phyloP scores from a whole-genome alignment of 345 rosid species.

The Camelina hispida region DNA sequence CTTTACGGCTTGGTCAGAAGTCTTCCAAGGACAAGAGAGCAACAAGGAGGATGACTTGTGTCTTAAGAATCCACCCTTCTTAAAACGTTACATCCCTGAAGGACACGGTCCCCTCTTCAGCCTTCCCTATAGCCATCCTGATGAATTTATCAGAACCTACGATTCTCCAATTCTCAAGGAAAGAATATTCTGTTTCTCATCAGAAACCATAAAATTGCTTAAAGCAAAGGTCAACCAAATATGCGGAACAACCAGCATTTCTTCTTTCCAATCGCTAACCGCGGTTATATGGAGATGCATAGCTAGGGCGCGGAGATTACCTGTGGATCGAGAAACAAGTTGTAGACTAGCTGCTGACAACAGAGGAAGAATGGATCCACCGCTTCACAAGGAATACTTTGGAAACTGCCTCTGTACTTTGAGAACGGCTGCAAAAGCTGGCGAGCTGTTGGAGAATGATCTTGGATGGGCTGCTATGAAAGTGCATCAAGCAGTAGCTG shows the following conservation, averaged over 20 bases:
- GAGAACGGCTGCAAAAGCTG: constrained; percentile 51
- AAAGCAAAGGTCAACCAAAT: constrained; percentile 60
- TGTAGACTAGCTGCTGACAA: constrained; percentile 60
- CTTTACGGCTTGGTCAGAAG: constrained; percentile 67
- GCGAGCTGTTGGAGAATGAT: constrained; percentile 56
- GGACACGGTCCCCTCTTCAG: constrained; percentile 49
- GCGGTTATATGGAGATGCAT: constrained; percentile 72
- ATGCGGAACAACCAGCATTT: constrained; percentile 54
- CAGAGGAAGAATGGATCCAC: constrained; percentile 63
- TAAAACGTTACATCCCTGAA: constrained; percentile 63
- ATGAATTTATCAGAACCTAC: constrained; percentile 52
- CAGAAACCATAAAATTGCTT: constrained; percentile 54
- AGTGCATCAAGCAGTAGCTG: constrained; percentile 55
- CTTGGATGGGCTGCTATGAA: constrained; percentile 76
- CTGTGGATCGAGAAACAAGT: constrained; percentile 46
- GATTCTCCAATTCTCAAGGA: constrained; percentile 60
- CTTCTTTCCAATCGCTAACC: constrained; percentile 73
- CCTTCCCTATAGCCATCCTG: constrained; percentile 55
- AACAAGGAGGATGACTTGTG: neutral
- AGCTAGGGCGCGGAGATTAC: constrained; percentile 52
- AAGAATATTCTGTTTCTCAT: constrained; percentile 67
- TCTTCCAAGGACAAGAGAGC: constrained; percentile 53
- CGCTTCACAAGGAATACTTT: constrained; percentile 55
- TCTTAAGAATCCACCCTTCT: constrained; percentile 56
- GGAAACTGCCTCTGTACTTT: constrained; percentile 61